These are phyloP conservation scores for Onygenales sp. DNA, from an alignment of 2,329 filamentous ascomycete species.

Conservation along the genomic window DNA sequence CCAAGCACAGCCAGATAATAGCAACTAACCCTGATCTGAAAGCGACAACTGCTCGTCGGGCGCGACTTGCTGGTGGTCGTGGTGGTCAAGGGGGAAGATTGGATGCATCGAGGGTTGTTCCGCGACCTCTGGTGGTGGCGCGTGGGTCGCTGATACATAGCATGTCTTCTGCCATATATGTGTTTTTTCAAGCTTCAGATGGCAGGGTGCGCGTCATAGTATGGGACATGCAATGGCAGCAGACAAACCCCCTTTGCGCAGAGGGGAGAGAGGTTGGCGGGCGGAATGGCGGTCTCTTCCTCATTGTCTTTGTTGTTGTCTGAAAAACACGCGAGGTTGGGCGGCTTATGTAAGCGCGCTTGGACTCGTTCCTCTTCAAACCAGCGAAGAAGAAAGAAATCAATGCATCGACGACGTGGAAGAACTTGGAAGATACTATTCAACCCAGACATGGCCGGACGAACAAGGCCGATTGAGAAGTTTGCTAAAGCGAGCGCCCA, in stretches of 20 bases:
- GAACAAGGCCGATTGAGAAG: slow-evolving; percentile 57
- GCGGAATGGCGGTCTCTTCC: no score
- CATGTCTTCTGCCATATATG: no score
- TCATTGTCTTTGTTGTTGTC: not conserved
- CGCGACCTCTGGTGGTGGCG: slow-evolving; percentile 31
- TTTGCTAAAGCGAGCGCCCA: slow-evolving; percentile 56
- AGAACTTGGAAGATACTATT: not conserved
- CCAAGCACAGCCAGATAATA: slow-evolving; percentile 3
- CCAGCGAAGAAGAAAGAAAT: not conserved
- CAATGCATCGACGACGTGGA: no score
- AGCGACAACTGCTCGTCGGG: slow-evolving; percentile 39
- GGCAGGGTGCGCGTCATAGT: no score
- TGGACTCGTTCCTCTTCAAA: not conserved
- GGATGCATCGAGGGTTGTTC: slow-evolving; percentile 40
- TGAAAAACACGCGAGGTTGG: not conserved
- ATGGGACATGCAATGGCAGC: no score
- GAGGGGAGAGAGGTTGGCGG: no score
- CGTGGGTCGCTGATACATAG: slow-evolving; percentile 35
- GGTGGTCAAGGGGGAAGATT: slow-evolving; percentile 31
- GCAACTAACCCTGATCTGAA: slow-evolving; percentile 48
- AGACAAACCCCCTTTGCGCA: no score
- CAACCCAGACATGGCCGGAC: slow-evolving; percentile 29
- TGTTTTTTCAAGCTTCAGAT: no score
- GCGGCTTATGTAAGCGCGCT: not conserved
- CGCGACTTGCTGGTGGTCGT: slow-evolving; percentile 19